These are phyloP conservation scores for Heliocybe sulcata DNA, from an alignment of 1,284 basidiomycete species.

Conservation along the genomic window DNA sequence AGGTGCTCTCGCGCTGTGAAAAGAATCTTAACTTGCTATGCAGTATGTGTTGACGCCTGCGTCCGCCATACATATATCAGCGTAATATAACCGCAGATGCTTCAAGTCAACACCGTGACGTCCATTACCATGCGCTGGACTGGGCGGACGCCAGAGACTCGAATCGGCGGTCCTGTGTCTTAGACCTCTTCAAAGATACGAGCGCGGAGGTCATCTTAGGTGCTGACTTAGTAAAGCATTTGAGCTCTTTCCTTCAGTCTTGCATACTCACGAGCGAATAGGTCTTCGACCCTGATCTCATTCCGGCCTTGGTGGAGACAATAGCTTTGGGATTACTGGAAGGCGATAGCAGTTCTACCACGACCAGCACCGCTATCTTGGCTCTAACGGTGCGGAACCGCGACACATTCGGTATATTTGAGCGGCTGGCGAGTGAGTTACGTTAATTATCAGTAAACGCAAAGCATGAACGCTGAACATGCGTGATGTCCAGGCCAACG, in stretches of 20 bases:
- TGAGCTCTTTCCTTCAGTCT: conserved; percentile 7
- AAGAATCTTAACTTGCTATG: conserved; percentile 52
- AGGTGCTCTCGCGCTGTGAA: conserved; percentile 55
- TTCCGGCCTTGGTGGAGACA: conserved; percentile 48
- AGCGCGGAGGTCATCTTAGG: conserved; percentile 55
- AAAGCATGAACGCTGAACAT: conserved; percentile 8
- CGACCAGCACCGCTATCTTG: conserved; percentile 35
- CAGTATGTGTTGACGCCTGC: conserved; percentile 37
- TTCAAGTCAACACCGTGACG: conserved; percentile 37
- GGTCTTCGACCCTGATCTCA: conserved; percentile 64
- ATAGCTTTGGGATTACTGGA: conserved; percentile 39
- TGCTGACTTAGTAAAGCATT: conserved; percentile 52
- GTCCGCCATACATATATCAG: conserved; percentile 3
- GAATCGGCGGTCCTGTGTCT: conserved; percentile 15
- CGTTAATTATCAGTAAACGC: not conserved
- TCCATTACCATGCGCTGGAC: conserved; percentile 44
- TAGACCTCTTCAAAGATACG: conserved; percentile 31
- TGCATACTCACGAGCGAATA: conserved; percentile 17
- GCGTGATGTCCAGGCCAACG: not conserved
- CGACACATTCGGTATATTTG: conserved; percentile 32
- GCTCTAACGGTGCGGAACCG: conserved; percentile 50
- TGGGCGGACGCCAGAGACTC: conserved; percentile 53
- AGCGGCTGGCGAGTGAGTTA: conserved; percentile 25
- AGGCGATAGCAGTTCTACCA: conserved; percentile 1
- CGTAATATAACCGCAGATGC: conserved; percentile 29